Evolutionary conservation across 352 stramenopile genomes (phyloP), one percentile per base, ranked within the genome.

Genomic region (Elongisporangium senticosum): DNA sequence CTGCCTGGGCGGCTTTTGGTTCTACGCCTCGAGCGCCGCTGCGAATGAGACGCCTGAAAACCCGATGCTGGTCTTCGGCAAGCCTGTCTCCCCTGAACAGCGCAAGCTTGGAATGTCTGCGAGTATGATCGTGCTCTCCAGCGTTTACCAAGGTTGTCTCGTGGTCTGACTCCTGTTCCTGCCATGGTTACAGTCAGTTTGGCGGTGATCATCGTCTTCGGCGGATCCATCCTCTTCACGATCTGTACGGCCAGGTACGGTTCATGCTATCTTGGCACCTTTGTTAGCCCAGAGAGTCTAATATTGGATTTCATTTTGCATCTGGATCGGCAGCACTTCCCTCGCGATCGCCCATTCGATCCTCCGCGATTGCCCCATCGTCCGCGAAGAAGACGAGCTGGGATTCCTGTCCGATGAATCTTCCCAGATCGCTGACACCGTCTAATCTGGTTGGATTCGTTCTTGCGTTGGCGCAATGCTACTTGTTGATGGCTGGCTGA

Each of bases 151-250:
- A 17, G 28, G 14, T 24, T 40, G 15, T 51, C 51, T 53, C 62
- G 1, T 65, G 39, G 15, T 7, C 7, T 59, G 37, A 55, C 22
- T 37, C 59, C 55, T 33, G 4, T 19, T 49, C 24, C 28, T 23
- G 43, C 21, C 3, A 23, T 69, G 21, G 7, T 40, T 58, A 39
- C 56, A 93, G 83, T 93, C 49, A 91, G 79, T 37, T 61, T 86
- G 50, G 70, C 67, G 17, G 77, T 95, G 33, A 82, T 95, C 60
- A 75, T 95, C 33, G 71, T 93, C 39, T 95, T 95, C 40, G 85
- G 85, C 60, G 85, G 85, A 40, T 93, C 83, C 3, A 90, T 95
- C 50, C 69, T 95, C n/a, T 92, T 95, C 56, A 92, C 83, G 39
- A 92, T 95, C 59, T 89, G 77, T 64, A 86, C 76, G 39, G 79